Evolutionary conservation across 2,329 filamentous ascomycete species (phyloP).

Genomic region (Calonectria pauciramosa): DNA sequence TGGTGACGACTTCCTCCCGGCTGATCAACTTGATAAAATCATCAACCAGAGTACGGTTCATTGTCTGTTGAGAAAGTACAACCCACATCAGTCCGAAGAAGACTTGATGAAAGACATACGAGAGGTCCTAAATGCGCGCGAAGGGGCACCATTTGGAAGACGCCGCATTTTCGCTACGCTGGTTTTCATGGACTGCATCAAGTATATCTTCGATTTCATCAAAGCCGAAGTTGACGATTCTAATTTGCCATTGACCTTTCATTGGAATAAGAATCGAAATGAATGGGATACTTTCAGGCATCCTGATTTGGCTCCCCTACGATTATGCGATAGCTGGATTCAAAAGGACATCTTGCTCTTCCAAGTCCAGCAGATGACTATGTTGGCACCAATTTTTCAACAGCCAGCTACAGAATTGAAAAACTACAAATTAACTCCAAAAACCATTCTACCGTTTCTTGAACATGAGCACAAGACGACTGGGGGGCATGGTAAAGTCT

Average conservation of each 20-base stretch:
- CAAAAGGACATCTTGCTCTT: neutral
- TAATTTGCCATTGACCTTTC: neutral
- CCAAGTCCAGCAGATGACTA: neutral
- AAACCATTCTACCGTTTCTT: neutral
- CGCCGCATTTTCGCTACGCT: neutral
- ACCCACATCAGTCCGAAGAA: neutral
- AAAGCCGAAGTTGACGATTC: neutral
- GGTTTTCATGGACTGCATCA: neutral
- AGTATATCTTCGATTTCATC: neutral
- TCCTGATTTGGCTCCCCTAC: neutral
- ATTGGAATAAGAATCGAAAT: neutral
- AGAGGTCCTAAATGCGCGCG: neutral
- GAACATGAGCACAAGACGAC: neutral
- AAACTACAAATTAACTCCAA: neutral
- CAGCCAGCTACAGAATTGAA: neutral
- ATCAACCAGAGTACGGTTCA: neutral
- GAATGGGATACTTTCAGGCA: neutral
- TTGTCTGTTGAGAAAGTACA: neutral
- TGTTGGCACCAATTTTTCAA: neutral
- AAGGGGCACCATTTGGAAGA: neutral
- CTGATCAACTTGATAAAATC: neutral
- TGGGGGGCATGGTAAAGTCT: neutral
- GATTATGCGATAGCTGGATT: neutral
- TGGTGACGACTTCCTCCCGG: neutral
- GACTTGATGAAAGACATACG: neutral